Evolutionary conservation across 2,329 filamentous ascomycete genomes (phyloP).

Genomic region (Elsinoe perseae): DNA sequence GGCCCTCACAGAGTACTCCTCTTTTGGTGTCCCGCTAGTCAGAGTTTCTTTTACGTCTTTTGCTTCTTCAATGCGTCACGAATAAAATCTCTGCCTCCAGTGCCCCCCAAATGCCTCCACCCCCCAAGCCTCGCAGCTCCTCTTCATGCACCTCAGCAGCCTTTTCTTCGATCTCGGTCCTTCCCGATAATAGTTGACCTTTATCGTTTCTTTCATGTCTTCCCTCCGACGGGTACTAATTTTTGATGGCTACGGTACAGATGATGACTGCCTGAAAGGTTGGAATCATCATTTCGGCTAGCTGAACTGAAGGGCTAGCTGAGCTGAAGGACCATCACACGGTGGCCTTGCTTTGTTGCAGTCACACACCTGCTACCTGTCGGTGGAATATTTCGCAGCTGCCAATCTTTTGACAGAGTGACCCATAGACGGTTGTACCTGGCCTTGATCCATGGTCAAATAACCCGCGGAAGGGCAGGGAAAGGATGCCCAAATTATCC

Average conservation of each 20-base stretch:
- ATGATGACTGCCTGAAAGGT: not conserved
- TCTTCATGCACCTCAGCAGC: not conserved
- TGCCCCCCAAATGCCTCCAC: not conserved
- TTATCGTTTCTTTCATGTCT: not conserved
- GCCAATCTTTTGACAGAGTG: not conserved
- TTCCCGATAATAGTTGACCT: not conserved
- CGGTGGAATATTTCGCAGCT: not conserved
- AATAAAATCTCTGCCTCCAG: not conserved
- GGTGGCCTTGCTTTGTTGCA: not conserved
- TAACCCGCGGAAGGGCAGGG: not conserved
- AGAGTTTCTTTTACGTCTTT: not conserved
- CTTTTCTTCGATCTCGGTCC: conserved; percentile 6
- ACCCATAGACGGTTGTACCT: not conserved
- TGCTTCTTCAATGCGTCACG: conserved; percentile 13
- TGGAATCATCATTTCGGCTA: not conserved
- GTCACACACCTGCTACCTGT: not conserved
- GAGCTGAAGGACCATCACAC: too few relatives aligned
- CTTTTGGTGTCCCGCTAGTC: not conserved
- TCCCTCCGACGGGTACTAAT: not conserved
- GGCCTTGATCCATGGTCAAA: conserved; percentile 6
- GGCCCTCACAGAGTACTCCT: not conserved
- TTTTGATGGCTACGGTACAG: not conserved
- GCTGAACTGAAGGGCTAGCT: not conserved
- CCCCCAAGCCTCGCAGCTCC: conserved; percentile 3
- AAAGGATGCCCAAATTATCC: not conserved